Evolutionary conservation across 2,329 filamentous ascomycete genomes (phyloP).

Genomic region (Sclerotinia glacialis): DNA sequence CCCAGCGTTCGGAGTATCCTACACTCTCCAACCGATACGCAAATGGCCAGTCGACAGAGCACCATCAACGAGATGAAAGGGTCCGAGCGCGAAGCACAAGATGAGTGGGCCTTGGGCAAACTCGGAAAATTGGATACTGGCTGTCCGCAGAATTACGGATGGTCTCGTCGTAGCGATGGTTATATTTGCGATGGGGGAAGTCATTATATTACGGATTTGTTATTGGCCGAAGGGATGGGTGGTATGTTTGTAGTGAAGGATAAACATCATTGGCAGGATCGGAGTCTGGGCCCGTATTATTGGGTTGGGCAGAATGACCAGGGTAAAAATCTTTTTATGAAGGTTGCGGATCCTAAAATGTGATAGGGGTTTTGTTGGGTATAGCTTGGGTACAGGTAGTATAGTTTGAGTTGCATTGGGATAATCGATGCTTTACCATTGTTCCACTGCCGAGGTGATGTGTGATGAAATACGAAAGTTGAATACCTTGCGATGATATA

Average conservation of each 20-base stretch:
- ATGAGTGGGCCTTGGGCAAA: slow-evolving; percentile 26
- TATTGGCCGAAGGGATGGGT: slow-evolving; percentile 29
- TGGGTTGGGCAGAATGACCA: neutral
- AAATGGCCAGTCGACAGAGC: slow-evolving; percentile 28
- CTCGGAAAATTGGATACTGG: slow-evolving; percentile 20
- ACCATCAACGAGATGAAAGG: slow-evolving; percentile 18
- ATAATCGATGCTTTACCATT: neutral
- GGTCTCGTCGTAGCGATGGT: slow-evolving; percentile 23
- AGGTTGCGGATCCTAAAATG: neutral
- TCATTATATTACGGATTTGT: slow-evolving; percentile 29
- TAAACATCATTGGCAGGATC: slow-evolving; percentile 17
- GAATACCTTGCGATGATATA: neutral
- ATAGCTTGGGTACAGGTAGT: neutral
- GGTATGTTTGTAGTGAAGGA: slow-evolving; percentile 22
- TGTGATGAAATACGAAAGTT: neutral
- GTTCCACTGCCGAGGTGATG: neutral
- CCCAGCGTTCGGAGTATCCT: neutral
- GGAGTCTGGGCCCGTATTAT: slow-evolving; percentile 16
- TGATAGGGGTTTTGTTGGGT: neutral
- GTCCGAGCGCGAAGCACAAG: slow-evolving; percentile 24
- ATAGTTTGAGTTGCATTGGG: neutral
- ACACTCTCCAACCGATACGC: neutral
- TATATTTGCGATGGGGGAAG: slow-evolving; percentile 28
- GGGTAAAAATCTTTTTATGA: slow-evolving; percentile 10
- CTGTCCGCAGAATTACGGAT: slow-evolving; percentile 22